These are phyloP conservation scores for Teratosphaeria nubilosa DNA, from an alignment of 2,329 filamentous ascomycete genomes.

Conservation along the genomic window DNA sequence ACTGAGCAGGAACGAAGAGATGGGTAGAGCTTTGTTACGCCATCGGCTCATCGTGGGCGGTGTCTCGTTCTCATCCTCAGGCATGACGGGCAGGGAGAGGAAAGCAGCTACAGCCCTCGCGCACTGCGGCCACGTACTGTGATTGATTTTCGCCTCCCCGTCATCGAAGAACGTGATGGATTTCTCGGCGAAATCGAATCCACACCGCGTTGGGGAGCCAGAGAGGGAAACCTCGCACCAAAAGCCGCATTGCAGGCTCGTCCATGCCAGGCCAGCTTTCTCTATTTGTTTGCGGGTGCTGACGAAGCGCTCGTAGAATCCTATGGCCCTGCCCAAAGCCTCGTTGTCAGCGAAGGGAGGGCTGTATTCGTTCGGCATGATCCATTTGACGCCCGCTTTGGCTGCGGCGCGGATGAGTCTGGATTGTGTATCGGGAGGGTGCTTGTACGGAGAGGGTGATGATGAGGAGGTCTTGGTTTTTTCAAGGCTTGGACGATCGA, in stretches of 20 bases:
- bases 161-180: constrained; percentile 38
- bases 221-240: constrained; percentile 32
- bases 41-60: constrained; percentile 32
- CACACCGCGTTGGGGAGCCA: constrained; percentile 16
- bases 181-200: constrained; percentile 28
- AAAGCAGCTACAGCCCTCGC: constrained; percentile 42
- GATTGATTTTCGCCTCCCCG: constrained; percentile 47
- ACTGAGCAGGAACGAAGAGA: constrained; percentile 48
- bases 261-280: neutral
- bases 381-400: constrained; percentile 28
- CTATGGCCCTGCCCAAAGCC: neutral
- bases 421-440: constrained; percentile 18
- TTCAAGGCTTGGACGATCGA: constrained; percentile 26
- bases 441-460: constrained; percentile 29
- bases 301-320: neutral
- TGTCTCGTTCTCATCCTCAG: constrained; percentile 29
- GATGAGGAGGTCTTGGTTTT: constrained; percentile 30
- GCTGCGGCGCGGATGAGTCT: constrained; percentile 20
- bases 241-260: constrained; percentile 3
- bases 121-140: constrained; percentile 50
- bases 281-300: neutral
- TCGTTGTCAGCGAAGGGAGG: neutral
- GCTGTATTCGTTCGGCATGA: constrained; percentile 30
- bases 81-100: constrained; percentile 24
- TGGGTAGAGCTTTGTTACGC: constrained; percentile 40